Base-by-base conservation (phyloP, 257 asterid genomes). In the Solanum virginianum region DNA sequence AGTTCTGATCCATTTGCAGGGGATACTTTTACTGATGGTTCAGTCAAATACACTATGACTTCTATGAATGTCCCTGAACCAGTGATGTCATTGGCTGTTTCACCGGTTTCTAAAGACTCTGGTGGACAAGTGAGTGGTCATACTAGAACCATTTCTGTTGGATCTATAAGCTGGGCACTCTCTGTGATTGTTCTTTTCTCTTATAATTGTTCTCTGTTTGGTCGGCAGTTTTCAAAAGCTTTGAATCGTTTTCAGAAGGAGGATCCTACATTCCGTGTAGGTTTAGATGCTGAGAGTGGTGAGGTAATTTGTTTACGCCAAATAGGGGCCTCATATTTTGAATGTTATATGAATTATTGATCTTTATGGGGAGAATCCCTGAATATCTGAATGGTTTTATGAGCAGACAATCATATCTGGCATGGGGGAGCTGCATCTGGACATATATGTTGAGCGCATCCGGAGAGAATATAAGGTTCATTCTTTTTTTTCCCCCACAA, bases 11-110 rank as follows among this genome's bases (percentile, higher is more conserved):
- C 87, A 86, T 85, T 85, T 86, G 84, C 87, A 97, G 99, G 99
- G 89, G 98, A 97, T 90, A 95, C 99, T 83, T 97, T 97, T 89
- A 97, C 99, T 17, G 98, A 97, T 86, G 99, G 99, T 55, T 92
- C 98, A 51, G 98, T 97, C 77, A 91, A 83, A 88, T 97, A 97
- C 89, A 97, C 99, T 86, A 97, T 97, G 99, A 94, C 98, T 80
- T 95, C 99, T 11, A 97, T 97, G 99, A 97, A 94, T 90, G 98
- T 97, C 82, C 99, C 98, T 47, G 99, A 97, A 89, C 99, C 98
- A 85, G 99, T 97, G 87, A 97, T 97, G 99, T 97, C 99, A 84
- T 90, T 97, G 87, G 99, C 99, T 83, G 91, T 97, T 89, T 92
- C 98, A 72, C 94, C 98, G 7, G 97, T 94, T 89, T 97, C 98